Evolutionary conservation across 129 eudicot genomes (phyloP).

Genomic region (Sambucus nigra): DNA sequence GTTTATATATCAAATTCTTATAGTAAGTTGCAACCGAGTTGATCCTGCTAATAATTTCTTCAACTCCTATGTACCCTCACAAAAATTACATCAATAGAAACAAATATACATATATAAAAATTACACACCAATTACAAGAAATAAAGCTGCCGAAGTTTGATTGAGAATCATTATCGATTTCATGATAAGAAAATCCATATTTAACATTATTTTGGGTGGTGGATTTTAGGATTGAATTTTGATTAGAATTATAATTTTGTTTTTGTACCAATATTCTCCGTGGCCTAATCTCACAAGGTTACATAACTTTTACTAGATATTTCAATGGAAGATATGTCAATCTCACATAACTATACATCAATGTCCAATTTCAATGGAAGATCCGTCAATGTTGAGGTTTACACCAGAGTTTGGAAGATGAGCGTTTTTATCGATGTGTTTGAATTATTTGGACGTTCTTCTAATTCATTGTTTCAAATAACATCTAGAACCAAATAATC

Average conservation of each 20-base stretch:
- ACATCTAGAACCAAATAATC: too few relatives aligned
- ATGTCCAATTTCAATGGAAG: too few relatives aligned
- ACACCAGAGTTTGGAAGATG: too few relatives aligned
- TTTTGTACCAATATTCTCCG: slow-evolving; percentile 91
- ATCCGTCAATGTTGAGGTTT: too few relatives aligned
- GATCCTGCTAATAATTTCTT: slow-evolving; percentile 67
- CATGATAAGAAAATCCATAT: slow-evolving; percentile 57
- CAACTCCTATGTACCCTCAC: slow-evolving; percentile 51
- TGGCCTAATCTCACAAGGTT: slow-evolving; percentile 76
- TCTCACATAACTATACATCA: too few relatives aligned
- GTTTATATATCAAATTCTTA: slow-evolving; percentile 63
- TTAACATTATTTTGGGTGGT: slow-evolving; percentile 66
- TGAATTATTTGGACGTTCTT: too few relatives aligned
- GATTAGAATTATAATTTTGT: slow-evolving; percentile 61
- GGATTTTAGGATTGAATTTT: slow-evolving; percentile 29
- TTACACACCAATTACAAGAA: not conserved
- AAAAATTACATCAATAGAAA: not conserved
- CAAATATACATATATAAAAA: not conserved
- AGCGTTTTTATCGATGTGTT: too few relatives aligned
- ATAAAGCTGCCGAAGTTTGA: slow-evolving; percentile 62
- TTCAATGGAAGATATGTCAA: too few relatives aligned
- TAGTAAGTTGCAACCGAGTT: slow-evolving; percentile 64
- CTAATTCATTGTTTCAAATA: too few relatives aligned
- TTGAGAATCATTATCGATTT: slow-evolving; percentile 58
- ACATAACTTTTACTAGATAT: too few relatives aligned